Evolutionary conservation across 495 filamentous ascomycete genomes (phyloP).

Genomic region (Achaetomiella virescens): DNA sequence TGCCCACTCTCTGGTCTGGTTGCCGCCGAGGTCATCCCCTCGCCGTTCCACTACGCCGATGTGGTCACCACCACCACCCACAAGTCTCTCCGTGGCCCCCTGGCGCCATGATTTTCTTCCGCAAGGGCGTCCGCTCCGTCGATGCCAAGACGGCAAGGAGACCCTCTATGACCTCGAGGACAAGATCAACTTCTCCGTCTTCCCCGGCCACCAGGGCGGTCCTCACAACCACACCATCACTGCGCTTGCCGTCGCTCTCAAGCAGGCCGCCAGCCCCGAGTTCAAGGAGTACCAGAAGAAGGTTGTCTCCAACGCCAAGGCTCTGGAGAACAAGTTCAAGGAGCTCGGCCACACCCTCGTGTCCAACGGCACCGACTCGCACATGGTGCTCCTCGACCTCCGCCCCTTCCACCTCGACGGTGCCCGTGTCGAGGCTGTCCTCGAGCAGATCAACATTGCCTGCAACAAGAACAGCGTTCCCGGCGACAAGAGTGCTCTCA

Average conservation of each 20-base stretch:
- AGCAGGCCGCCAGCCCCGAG: slow-evolving; percentile 87
- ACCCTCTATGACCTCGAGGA: slow-evolving; percentile 87
- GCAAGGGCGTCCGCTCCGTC: slow-evolving; percentile 83
- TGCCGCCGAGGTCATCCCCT: slow-evolving; percentile 86
- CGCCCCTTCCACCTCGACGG: slow-evolving; percentile 76
- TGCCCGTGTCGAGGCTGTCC: slow-evolving; percentile 90
- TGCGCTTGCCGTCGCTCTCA: slow-evolving; percentile 90
- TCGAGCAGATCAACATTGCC: slow-evolving; percentile 97
- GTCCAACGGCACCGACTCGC: slow-evolving; percentile 92
- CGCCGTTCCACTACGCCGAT: slow-evolving; percentile 89
- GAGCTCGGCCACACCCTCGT: slow-evolving; percentile 85
- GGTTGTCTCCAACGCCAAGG: slow-evolving; percentile 89
- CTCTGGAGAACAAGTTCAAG: slow-evolving; percentile 75
- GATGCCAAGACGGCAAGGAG: slow-evolving; percentile 91
- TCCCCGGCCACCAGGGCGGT: slow-evolving; percentile 98
- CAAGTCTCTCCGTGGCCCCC: slow-evolving; percentile 97
- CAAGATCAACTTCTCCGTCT: slow-evolving; percentile 98
- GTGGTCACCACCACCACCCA: slow-evolving; percentile 99
- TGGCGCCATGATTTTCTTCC: slow-evolving; percentile 99
- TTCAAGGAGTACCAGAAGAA: slow-evolving; percentile 95
- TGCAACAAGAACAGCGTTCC: slow-evolving; percentile 99
- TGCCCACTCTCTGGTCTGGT: slow-evolving; percentile 96
- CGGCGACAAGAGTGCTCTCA: slow-evolving; percentile 95
- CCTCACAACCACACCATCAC: slow-evolving; percentile 99
- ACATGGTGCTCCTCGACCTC: slow-evolving; percentile 95